Base-by-base conservation (phyloP, 148 eudicot genomes). In the Talinum fruticosum region DNA sequence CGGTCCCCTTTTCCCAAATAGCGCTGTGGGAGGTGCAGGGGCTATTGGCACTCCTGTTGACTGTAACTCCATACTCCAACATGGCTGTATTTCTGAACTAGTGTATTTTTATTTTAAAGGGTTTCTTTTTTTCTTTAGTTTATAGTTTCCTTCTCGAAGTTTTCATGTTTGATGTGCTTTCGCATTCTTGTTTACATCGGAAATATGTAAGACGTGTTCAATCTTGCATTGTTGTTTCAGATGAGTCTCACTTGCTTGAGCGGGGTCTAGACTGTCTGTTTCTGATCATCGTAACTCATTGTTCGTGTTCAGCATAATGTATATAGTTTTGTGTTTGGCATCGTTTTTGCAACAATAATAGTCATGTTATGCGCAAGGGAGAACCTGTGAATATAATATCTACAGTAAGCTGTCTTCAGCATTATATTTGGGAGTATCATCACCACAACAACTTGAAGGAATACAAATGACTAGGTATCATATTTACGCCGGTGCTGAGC, bases 81-180 rank as follows among this genome's bases (percentile, higher is more conserved):
- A 47, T 16, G 47, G 34, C 36, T 75, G 78, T 75, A 75, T 65
- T 75, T 64, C 38, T 75, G 21, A 59, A 75, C 41, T 26, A 14
- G 41, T 30, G 49, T 65, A 69, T 32, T 65, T 75, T 41, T 75
- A 74, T 35, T 57, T 57, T 28, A 62, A 74, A 28, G 49, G 41
- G 67, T n/a, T 57, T 36, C 41, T 57, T n/a, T 53, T 13, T 28
- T 26, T 28, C 62, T 54, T 54, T 54, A n/a, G n/a, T n/a, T 54
- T 12, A 0, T 28, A 2, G 8, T 12, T 8, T 24, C 7, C 30
- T 10, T 26, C 30, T 7, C 1, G 66, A 33, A 28, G 32, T 62
- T 8, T 8, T 12, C 3, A 16, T 62, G 30, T 28, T 62, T 62
- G 34, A 28, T 62, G 15, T 28, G 33, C 66, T 41, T 41, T 41